Base-by-base conservation (phyloP, 192 early-diverging fungal genomes). In the Paraglomus brasilianum region DNA sequence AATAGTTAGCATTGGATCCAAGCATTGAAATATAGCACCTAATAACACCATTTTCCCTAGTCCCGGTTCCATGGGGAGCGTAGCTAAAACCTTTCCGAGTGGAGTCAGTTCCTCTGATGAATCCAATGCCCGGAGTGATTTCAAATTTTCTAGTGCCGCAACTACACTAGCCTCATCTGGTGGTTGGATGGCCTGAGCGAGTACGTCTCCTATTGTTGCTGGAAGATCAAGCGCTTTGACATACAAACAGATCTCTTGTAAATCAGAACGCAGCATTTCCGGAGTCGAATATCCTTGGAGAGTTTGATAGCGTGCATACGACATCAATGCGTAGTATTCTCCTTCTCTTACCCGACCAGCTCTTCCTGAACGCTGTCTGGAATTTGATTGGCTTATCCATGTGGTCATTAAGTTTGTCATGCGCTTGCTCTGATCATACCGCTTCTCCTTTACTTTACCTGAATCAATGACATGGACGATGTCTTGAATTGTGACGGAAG, bases 401-500 rank as follows among this genome's bases (percentile, higher is more conserved):
- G 77, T 83, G 39, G 48, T 78, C 45, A 75, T 56, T 39, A 82
- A 46, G 1, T 59, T 76, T 9, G 78, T 80, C 72, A 80, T 78
- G 14, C 80, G 48, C 47, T 75, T 79, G 30, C 65, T 74, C 7
- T 75, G 75, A 52, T 82, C 78, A 40, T 82, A 82, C 38, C 74
- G 76, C 17, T 74, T 75, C 50, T 89, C 87, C 77, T 90, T 92
- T 61, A 87, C 86, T 53, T 81, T 77, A 14, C 86, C 87, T 8
- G 82, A 77, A 70, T 92, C 90, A 52, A 92, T 79, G 1, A 91
- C 88, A 74, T 77, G 85, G 8, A 88, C 85, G 19, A 88, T 80
- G 70, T 92, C 90, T 41, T 82, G 87, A 41, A 91, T 87, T n/a
- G 89, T 90, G 41, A 90, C 85, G 49, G 84, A 83, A 5, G 89